phyloP scores from a whole-genome alignment of 2,329 filamentous ascomycete species.

The Nannizziopsis barbatae region DNA sequence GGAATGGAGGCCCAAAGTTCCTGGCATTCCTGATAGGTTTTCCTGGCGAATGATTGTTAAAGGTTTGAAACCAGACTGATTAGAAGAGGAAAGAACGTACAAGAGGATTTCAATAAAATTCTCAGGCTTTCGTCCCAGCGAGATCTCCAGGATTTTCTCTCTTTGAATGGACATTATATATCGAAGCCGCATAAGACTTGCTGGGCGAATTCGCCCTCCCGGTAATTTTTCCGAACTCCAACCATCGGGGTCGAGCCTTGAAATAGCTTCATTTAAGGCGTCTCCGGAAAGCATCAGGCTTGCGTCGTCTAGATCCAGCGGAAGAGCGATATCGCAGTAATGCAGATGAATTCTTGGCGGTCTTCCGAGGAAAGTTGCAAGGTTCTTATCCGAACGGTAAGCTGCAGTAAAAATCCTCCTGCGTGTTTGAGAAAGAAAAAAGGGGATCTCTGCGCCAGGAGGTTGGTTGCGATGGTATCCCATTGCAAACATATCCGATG shows the following conservation, averaged over 20 bases:
- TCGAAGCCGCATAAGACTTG: slow-evolving; percentile 18
- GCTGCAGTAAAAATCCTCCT: slow-evolving; percentile 21
- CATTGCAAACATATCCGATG: slow-evolving; percentile 16
- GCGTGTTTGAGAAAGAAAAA: slow-evolving; percentile 22
- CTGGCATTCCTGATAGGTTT: slow-evolving; percentile 16
- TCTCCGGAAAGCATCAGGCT: slow-evolving; percentile 16
- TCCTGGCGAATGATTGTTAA: slow-evolving; percentile 13
- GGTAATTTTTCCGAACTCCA: slow-evolving; percentile 16
- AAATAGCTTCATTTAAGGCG: slow-evolving; percentile 13
- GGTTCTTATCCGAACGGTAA: slow-evolving; percentile 22
- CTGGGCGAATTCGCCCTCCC: slow-evolving; percentile 13
- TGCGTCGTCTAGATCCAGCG: slow-evolving; percentile 24
- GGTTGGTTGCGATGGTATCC: slow-evolving; percentile 12
- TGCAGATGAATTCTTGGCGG: slow-evolving; percentile 23
- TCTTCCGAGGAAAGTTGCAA: slow-evolving; percentile 24
- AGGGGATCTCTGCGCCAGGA: slow-evolving; percentile 15
- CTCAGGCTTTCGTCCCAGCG: slow-evolving; percentile 14
- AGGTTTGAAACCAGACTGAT: slow-evolving; percentile 11
- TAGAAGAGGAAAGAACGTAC: slow-evolving; percentile 2
- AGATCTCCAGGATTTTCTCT: slow-evolving; percentile 20
- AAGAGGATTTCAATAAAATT: slow-evolving; percentile 10
- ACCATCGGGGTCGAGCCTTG: slow-evolving; percentile 16
- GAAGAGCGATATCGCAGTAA: slow-evolving; percentile 22
- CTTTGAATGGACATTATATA: slow-evolving; percentile 18
- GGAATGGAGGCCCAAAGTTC: slow-evolving; percentile 17